Evolutionary conservation across 2,329 filamentous ascomycete species (phyloP), one percentile per base, ranked within the genome.

Genomic region (Penicillium sp.): DNA sequence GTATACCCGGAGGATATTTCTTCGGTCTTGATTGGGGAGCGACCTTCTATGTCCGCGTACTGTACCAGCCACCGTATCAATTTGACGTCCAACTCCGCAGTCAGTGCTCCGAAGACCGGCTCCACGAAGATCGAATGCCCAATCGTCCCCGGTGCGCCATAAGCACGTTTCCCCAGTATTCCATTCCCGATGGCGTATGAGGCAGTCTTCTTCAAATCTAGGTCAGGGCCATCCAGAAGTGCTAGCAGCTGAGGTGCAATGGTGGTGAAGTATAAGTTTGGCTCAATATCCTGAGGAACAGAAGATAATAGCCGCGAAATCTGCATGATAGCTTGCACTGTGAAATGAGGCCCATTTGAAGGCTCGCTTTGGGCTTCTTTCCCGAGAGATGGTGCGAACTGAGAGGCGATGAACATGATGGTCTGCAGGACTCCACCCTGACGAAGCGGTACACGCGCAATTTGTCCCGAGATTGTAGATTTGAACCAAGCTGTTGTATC

Each of bases 301-400:
- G 73, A 74, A 1, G 73, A 74, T 7, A 77, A 63, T 17, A 77
- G 55, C 23, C 67, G 68, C 4, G 74, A 76, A 2, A 68, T 71
- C 40, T 75, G 74, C 71, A 75, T 75, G 8, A 77, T 75, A 2
- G 71, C 70, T 48, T 75, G 71, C 5, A 76, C 68, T 3, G 74
- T 76, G 15, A 77, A 68, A 44, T 68, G 68, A 9, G 74, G 72
- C 0, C 72, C 73, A 44, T 59, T 64, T 1, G 68, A 66, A 12
- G 58, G 50, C 32, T 66, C 57, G 4, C 46, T 52, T 40, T 69
- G 66, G 6, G 66, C 59, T 51, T 67, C 67, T 10, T 69, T 60
- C 3, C 72, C 73, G 8, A 76, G 59, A 1, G 69, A 64, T 7
- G 73, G 73, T 0, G 72, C 68, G 42, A 75, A 70, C 53, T 75